Evolutionary conservation across 2,329 filamentous ascomycete species (phyloP).

Genomic region (Graphiopsis chlorocephala): DNA sequence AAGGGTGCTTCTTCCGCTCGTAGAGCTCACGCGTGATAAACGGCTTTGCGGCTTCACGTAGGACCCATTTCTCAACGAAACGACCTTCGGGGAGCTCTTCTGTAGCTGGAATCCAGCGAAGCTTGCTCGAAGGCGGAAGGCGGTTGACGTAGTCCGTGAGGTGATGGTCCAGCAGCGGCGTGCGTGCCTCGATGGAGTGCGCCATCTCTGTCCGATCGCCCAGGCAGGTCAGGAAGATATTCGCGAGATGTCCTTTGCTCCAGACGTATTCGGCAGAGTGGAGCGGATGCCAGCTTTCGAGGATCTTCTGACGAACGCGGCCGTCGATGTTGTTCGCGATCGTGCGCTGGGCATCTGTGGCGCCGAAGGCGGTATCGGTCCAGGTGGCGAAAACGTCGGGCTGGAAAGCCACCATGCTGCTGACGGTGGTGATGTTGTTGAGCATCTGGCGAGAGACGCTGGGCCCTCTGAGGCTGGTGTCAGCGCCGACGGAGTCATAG

Average conservation of each 20-base stretch:
- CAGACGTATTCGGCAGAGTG: conserved; percentile 41
- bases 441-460: conserved; percentile 37
- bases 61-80: conserved; percentile 51
- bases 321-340: conserved; percentile 36
- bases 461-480: conserved; percentile 24
- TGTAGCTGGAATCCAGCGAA: conserved; percentile 29
- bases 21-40: conserved; percentile 55
- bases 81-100: conserved; percentile 16
- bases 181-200: conserved; percentile 40
- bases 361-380: conserved; percentile 29
- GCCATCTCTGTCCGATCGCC: conserved; percentile 49
- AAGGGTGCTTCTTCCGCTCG: conserved; percentile 49
- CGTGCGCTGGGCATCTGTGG: conserved; percentile 33
- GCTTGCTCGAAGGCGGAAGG: conserved; percentile 38
- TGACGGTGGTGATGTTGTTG: conserved; percentile 40
- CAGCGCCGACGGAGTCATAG: conserved; percentile 31
- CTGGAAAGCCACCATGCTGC: conserved; percentile 36
- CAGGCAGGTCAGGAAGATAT: conserved; percentile 42
- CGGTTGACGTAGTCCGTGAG: conserved; percentile 40
- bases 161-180: conserved; percentile 42
- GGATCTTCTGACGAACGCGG: conserved; percentile 30
- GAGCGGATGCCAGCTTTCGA: conserved; percentile 41
- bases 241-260: conserved; percentile 37
- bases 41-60: conserved; percentile 50
- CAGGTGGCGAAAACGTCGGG: conserved; percentile 38